These are phyloP conservation scores for Harringtonia aguacate DNA, from an alignment of 2,329 filamentous ascomycete species.

Conservation along the genomic window DNA sequence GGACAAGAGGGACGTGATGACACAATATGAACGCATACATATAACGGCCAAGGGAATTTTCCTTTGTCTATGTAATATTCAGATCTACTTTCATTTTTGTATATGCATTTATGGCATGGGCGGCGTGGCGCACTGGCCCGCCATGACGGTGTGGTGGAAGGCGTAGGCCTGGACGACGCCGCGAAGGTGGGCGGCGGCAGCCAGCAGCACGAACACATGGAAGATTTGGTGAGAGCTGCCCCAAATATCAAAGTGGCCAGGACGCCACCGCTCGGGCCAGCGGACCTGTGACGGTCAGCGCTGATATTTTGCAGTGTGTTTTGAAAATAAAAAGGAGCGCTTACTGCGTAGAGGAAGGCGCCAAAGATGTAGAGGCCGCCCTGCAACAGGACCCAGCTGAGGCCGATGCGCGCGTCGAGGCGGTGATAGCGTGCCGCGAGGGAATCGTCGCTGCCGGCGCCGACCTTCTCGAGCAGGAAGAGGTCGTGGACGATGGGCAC, in stretches of 20 bases:
- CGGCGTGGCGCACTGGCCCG: constrained; percentile 33
- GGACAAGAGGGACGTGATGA: too few relatives aligned
- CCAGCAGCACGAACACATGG: constrained; percentile 77
- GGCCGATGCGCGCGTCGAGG: constrained; percentile 63
- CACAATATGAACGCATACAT: too few relatives aligned
- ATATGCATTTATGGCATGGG: not conserved
- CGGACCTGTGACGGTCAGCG: constrained; percentile 41
- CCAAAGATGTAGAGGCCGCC: constrained; percentile 78
- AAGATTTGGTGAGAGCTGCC: constrained; percentile 96
- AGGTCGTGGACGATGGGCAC: constrained; percentile 75
- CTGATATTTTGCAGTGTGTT: not conserved
- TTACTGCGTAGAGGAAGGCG: constrained; percentile 73
- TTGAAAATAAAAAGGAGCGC: constrained; percentile 19
- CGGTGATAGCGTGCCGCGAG: constrained; percentile 49
- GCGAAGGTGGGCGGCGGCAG: constrained; percentile 69
- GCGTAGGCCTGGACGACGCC: constrained; percentile 80
- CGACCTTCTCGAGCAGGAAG: constrained; percentile 8
- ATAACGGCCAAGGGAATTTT: too few relatives aligned
- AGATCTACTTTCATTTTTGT: not conserved
- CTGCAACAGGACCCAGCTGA: constrained; percentile 71
- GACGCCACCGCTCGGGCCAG: constrained; percentile 70
- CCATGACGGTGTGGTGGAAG: constrained; percentile 58
- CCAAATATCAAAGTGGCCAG: constrained; percentile 78
- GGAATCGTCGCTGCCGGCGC: not conserved
- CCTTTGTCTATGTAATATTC: too few relatives aligned